Conservation (phyloP, 2,329 filamentous ascomycete species). For the Fusarium armeniacum region DNA sequence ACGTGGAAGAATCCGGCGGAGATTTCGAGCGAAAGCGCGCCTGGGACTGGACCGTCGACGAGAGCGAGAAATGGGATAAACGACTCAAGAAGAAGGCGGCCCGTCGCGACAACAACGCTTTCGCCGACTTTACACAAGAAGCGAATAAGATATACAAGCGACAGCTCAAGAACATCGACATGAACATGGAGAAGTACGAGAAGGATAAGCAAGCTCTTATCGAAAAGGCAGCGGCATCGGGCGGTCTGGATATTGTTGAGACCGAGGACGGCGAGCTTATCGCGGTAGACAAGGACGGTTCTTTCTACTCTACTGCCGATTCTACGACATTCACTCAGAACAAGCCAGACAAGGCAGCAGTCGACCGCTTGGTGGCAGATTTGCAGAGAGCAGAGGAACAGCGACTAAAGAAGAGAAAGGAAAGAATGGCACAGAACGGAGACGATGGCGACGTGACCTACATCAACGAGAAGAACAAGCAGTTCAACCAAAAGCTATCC, state of each 20-base stretch:
- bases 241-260: slow-evolving; percentile 92
- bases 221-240: slow-evolving; percentile 85
- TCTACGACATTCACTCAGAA: slow-evolving; percentile 85
- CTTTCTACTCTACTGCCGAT: slow-evolving; percentile 91
- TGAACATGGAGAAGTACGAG: slow-evolving; percentile 87
- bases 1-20: slow-evolving; percentile 85
- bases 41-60: slow-evolving; percentile 98
- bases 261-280: slow-evolving; percentile 95
- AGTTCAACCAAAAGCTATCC: slow-evolving; percentile 97
- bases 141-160: slow-evolving; percentile 94
- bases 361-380: slow-evolving; percentile 89
- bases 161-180: slow-evolving; percentile 82
- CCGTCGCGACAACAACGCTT: slow-evolving; percentile 87
- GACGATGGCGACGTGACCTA: slow-evolving; percentile 95
- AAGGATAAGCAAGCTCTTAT: slow-evolving; percentile 87
- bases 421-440: slow-evolving; percentile 81
- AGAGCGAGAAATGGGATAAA: slow-evolving; percentile 94
- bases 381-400: slow-evolving; percentile 89
- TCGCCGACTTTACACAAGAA: slow-evolving; percentile 89
- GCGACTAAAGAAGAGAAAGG: slow-evolving; percentile 86
- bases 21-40: slow-evolving; percentile 98
- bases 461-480: slow-evolving; percentile 99
- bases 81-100: slow-evolving; percentile 87
- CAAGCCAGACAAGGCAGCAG: slow-evolving; percentile 86
- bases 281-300: slow-evolving; percentile 90